Evolutionary conservation across 768 basidiomycete genomes (phyloP).

Genomic region (Lentinula edodes): DNA sequence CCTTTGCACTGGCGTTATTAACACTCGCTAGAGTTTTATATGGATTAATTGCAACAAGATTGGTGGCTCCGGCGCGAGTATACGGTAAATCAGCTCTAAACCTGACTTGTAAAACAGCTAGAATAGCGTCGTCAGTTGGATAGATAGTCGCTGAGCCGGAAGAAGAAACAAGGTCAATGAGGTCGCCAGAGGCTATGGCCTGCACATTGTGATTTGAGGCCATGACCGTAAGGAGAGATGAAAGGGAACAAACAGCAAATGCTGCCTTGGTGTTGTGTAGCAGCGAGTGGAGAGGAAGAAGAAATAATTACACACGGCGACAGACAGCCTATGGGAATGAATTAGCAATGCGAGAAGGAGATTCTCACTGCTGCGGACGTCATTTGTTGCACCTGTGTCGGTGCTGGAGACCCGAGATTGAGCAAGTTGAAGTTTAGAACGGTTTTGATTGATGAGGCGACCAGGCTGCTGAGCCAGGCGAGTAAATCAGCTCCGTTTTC

Average conservation of each 20-base stretch:
- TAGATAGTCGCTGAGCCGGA: conserved; percentile 71
- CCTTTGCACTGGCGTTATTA: conserved; percentile 76
- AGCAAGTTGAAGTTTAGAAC: conserved; percentile 98
- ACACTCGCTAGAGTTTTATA: conserved; percentile 77
- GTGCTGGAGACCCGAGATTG: conserved; percentile 93
- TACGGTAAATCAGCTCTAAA: conserved; percentile 85
- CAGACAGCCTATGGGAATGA: neutral
- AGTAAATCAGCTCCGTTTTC: conserved; percentile 17
- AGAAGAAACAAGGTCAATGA: conserved; percentile 69
- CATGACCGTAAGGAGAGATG: conserved; percentile 23
- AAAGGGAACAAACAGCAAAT: neutral
- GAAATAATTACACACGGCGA: neutral
- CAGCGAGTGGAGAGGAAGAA: neutral
- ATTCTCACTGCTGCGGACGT: conserved; percentile 93
- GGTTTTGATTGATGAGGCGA: conserved; percentile 97
- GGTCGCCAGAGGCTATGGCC: conserved; percentile 68
- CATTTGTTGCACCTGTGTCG: conserved; percentile 97
- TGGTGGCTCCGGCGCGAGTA: conserved; percentile 65
- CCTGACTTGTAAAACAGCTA: conserved; percentile 75
- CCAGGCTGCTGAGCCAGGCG: conserved; percentile 97
- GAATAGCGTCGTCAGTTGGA: conserved; percentile 81
- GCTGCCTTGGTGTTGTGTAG: neutral
- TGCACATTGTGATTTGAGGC: conserved; percentile 41
- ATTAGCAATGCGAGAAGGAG: conserved; percentile 97
- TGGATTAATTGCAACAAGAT: conserved; percentile 81